Conservation (phyloP, 345 rosid genomes). For the Populus simonii region DNA sequence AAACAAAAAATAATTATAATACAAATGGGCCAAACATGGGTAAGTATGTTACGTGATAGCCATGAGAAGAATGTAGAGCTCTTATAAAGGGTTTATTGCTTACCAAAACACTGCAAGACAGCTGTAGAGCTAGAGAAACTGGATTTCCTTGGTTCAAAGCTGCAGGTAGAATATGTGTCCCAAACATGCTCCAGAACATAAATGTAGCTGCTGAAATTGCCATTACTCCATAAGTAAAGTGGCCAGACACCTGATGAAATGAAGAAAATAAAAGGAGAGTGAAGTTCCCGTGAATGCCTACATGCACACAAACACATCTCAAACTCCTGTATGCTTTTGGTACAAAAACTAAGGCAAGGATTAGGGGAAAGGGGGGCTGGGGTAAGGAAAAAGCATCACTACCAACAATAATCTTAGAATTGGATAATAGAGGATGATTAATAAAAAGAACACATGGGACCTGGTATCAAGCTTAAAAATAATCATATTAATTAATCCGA, state of each 20-base stretch:
- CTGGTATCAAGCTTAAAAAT: not conserved
- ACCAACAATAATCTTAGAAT: not conserved
- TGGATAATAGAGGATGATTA: not conserved
- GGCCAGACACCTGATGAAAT: slow-evolving; percentile 74
- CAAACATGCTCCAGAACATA: slow-evolving; percentile 86
- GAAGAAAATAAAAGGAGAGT: slow-evolving; percentile 6
- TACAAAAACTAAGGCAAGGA: not conserved
- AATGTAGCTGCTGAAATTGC: slow-evolving; percentile 89
- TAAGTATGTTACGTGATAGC: not conserved
- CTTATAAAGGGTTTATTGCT: not conserved
- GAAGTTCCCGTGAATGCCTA: not conserved
- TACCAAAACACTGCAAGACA: slow-evolving; percentile 97
- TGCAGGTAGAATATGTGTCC: slow-evolving; percentile 57
- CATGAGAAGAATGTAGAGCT: not conserved
- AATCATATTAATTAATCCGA: not conserved
- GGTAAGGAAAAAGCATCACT: not conserved
- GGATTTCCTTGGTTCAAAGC: slow-evolving; percentile 64
- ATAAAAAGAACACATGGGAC: not conserved
- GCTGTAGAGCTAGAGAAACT: slow-evolving; percentile 84
- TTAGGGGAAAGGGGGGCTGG: not conserved
- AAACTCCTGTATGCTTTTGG: not conserved
- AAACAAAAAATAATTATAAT: not conserved
- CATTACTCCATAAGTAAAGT: slow-evolving; percentile 96
- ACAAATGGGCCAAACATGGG: not conserved
- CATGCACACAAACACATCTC: not conserved